A percentile compares a stretch with the other conserved stretches of the same genome.
These are phyloP conservation scores for Hansenula lynferdii DNA, from an alignment of 1,139 yeast species.

Conservation along the genomic window DNA sequence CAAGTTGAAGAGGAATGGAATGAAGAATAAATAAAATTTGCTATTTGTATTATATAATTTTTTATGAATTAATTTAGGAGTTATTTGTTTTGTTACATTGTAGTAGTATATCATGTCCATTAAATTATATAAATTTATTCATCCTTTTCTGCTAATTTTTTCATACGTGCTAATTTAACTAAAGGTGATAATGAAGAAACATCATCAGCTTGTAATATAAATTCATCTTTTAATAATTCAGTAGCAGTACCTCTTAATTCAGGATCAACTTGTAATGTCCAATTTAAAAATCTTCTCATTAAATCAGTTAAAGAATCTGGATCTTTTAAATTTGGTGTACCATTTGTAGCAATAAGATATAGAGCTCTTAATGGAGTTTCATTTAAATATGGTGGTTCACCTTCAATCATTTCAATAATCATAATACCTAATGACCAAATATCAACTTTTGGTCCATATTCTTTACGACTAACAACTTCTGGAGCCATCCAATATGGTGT, in stretches of 20 bases:
- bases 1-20: slow-evolving; percentile 21
- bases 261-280: slow-evolving; percentile 82
- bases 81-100: not conserved
- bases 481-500: slow-evolving; percentile 99
- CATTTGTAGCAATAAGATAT: slow-evolving; percentile 91
- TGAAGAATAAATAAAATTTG: not conserved
- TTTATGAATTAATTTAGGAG: not conserved
- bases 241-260: slow-evolving; percentile 80
- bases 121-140: slow-evolving; percentile 8
- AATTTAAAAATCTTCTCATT: slow-evolving; percentile 64
- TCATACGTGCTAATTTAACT: slow-evolving; percentile 82
- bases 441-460: slow-evolving; percentile 96
- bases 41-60: not conserved
- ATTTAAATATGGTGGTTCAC: slow-evolving; percentile 96
- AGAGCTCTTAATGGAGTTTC: slow-evolving; percentile 90
- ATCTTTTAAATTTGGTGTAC: slow-evolving; percentile 89
- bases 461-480: slow-evolving; percentile 90
- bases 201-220: slow-evolving; percentile 64
- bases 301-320: slow-evolving; percentile 72
- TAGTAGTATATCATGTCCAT: not conserved
- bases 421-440: slow-evolving; percentile 97
- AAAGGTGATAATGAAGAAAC: slow-evolving; percentile 78
- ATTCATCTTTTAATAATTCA: slow-evolving; percentile 67
- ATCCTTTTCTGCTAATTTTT: slow-evolving; percentile 54
- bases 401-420: slow-evolving; percentile 98